Evolutionary conservation across 1,284 basidiomycete species (phyloP).

Genomic region (Fomitopsis betulina): DNA sequence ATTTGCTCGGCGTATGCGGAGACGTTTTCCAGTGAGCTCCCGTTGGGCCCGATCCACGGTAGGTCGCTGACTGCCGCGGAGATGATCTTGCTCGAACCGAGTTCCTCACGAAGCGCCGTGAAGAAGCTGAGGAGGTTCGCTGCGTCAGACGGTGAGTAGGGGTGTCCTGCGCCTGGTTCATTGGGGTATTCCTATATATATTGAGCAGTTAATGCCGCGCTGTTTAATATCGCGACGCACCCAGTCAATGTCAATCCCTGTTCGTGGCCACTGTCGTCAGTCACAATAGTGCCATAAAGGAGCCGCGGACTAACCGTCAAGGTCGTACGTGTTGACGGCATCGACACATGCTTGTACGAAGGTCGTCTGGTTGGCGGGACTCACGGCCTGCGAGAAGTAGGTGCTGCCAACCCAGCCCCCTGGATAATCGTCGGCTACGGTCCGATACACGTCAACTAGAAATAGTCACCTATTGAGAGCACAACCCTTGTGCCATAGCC

Average conservation of each 20-base stretch:
- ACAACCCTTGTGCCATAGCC: constrained; percentile 61
- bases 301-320: constrained; percentile 45
- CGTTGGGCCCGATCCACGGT: constrained; percentile 66
- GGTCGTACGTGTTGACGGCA: constrained; percentile 55
- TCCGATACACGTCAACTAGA: background rate
- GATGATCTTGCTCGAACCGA: constrained; percentile 58
- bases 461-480: constrained; percentile 62
- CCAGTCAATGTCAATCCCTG: background rate
- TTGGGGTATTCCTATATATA: constrained; percentile 64
- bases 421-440: constrained; percentile 1
- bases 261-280: background rate
- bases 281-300: background rate
- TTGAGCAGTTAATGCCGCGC: background rate
- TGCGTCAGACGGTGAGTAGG: constrained; percentile 54
- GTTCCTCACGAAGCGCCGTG: constrained; percentile 49
- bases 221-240: background rate
- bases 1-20: constrained; percentile 60
- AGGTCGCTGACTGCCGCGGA: constrained; percentile 66
- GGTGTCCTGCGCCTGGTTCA: constrained; percentile 59
- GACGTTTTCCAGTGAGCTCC: constrained; percentile 60
- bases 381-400: constrained; percentile 64
- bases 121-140: constrained; percentile 67
- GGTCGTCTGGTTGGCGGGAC: constrained; percentile 43
- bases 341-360: constrained; percentile 59
- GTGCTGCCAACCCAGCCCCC: constrained; percentile 52